Evolutionary conservation across 2,329 filamentous ascomycete genomes (phyloP), one percentile per base, ranked within the genome.

Genomic region (Chrysoporthe deuterocubensis): DNA sequence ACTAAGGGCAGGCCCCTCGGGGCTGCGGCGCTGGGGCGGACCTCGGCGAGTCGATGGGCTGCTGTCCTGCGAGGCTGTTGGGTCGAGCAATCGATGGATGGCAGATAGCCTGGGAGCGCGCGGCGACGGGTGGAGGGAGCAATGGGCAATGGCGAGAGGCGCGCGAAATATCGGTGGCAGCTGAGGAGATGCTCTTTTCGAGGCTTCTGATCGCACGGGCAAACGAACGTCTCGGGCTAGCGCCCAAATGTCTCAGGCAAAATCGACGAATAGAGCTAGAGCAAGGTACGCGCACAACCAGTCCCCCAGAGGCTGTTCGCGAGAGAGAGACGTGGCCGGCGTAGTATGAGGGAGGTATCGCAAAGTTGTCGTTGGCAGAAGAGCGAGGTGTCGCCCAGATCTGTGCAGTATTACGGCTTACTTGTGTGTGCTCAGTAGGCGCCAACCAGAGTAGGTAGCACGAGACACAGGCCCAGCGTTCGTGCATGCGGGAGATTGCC

Each of bases 21-120:
- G 54, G 54, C 54, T 57, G 54, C 54, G 54, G 14, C 32, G 54
- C 5, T 8, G 16, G 16, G 40, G 54, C 54, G 4, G 40, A 21
- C 54, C 57, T 66, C 40, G 34, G 70, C 71, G 66, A 70, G 54
- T 69, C 60, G 50, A 67, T 18, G 13, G 54, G 34, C 54, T 16
- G 52, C 6, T 5, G 37, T 32, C 13, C 9, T 32, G 4, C 26
- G 52, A 9, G 37, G 52, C 32, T 34, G 8, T 26, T n/a, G 34
- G 32, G 26, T 63, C 58, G 32, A 57, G 65, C 32, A 43, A 67
- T 58, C 34, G 42, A 11, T 57, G 18, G 4, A 4, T 40, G 26
- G 26, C 26, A 7, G 37, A 40, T 9, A 40, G 9, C 37, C 37
- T 40, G 4, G 6, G 9, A 9, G 37, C 37, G 37, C 37, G 37